Evolutionary conservation across 2,329 filamentous ascomycete species (phyloP).

Genomic region (Fusarium begoniae): DNA sequence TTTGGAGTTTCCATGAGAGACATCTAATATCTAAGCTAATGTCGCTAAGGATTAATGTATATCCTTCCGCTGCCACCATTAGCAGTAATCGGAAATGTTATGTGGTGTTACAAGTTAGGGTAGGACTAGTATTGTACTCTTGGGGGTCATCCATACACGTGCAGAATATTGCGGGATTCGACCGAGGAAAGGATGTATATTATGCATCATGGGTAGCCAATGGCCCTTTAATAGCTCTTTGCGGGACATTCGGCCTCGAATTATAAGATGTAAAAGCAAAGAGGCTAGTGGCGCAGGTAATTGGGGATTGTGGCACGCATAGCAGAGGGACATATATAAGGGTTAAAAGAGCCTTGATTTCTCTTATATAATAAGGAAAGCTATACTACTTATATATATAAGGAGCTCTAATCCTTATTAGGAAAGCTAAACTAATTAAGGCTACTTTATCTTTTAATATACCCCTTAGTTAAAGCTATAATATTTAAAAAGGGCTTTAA

Average conservation of each 20-base stretch:
- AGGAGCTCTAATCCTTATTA: no score
- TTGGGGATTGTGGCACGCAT: rapidly evolving
- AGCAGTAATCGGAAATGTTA: neutral
- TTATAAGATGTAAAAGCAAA: rapidly evolving
- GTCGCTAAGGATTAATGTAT: neutral
- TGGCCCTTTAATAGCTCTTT: rapidly evolving
- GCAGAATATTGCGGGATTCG: rapidly evolving
- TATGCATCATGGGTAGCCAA: rapidly evolving
- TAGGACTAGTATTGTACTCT: rapidly evolving
- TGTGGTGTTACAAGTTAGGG: rapidly evolving
- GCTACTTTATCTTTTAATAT: no score
- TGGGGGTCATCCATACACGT: rapidly evolving
- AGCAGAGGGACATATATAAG: no score
- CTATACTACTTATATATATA: no score
- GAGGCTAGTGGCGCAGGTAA: rapidly evolving
- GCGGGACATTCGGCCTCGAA: rapidly evolving
- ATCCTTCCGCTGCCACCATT: rapidly evolving
- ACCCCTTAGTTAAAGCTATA: no score
- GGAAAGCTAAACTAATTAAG: no score
- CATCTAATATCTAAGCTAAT: rapidly evolving
- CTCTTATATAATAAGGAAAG: no score
- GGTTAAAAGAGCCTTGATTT: no score
- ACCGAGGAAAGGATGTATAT: rapidly evolving
- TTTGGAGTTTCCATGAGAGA: rapidly evolving
- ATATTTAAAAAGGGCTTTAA: no score